phyloP scores from a whole-genome alignment of 2,329 filamentous ascomycete species.

The Teratosphaeria zuluensis region DNA sequence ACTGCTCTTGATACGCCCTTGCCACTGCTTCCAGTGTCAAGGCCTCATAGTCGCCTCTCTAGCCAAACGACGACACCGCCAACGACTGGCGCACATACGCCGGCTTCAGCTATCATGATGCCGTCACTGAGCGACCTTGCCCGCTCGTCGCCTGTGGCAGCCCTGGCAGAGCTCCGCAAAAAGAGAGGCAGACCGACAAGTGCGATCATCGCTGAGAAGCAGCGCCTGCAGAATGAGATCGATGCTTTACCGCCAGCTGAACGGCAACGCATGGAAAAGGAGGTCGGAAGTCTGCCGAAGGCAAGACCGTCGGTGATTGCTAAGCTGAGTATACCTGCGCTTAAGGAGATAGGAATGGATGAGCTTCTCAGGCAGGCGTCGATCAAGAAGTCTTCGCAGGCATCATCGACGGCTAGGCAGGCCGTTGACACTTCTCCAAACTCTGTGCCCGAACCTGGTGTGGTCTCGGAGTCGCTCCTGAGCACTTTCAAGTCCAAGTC shows the following conservation, averaged over 20 bases:
- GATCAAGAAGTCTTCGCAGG: not conserved
- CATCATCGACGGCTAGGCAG: not conserved
- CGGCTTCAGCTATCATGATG: not conserved
- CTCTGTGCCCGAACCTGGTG: not conserved
- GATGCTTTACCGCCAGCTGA: not conserved
- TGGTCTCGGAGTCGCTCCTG: not conserved
- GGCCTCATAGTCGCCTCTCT: not conserved
- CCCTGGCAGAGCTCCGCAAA: not conserved
- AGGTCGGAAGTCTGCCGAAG: not conserved
- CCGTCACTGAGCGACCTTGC: not conserved
- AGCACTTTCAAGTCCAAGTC: not conserved
- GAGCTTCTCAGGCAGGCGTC: not conserved
- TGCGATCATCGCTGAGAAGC: conserved; percentile 1
- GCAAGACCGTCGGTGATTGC: not conserved
- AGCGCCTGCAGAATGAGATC: not conserved
- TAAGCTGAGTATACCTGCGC: not conserved
- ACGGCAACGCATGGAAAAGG: not conserved
- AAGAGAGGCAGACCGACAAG: conserved; percentile 9
- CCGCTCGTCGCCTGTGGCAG: not conserved
- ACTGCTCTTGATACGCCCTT: not conserved
- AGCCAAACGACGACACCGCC: not conserved
- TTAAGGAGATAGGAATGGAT: not conserved
- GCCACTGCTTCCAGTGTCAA: not conserved
- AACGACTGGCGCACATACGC: not conserved
- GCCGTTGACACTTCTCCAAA: not conserved